A percentile compares a stretch with the other conserved stretches of the same genome.
Evolutionary conservation across 2,329 filamentous ascomycete species (phyloP).

Genomic region (Pseudogymnoascus sp.): DNA sequence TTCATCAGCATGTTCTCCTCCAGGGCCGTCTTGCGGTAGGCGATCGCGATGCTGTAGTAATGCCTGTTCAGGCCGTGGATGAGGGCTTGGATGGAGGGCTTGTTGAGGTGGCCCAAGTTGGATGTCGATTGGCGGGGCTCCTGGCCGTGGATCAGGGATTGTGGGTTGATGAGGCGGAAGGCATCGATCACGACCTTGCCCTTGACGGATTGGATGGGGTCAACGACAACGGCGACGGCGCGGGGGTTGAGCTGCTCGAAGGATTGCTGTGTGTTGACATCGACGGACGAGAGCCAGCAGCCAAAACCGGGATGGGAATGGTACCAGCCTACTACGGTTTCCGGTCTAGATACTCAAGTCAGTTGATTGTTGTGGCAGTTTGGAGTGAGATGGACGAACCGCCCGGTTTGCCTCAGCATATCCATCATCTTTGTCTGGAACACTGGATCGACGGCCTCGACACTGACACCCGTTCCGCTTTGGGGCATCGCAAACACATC

Average conservation of each 20-base stretch:
- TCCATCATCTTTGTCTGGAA: conserved; percentile 99
- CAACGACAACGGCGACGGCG: conserved; percentile 94
- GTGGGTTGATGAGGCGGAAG: conserved; percentile 96
- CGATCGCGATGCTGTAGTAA: conserved; percentile 98
- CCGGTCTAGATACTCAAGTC: conserved; percentile 51
- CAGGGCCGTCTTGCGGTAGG: conserved; percentile 93
- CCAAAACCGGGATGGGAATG: conserved; percentile 98
- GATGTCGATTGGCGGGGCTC: conserved; percentile 96
- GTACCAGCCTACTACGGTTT: conserved; percentile 98
- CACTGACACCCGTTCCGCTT: conserved; percentile 94
- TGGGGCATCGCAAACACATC: conserved; percentile 99
- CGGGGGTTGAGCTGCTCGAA: conserved; percentile 97
- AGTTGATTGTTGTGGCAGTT: conserved; percentile 10
- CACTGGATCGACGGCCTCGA: conserved; percentile 95
- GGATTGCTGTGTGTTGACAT: conserved; percentile 99
- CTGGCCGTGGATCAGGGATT: conserved; percentile 95
- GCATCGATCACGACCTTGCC: conserved; percentile 99
- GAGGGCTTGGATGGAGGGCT: conserved; percentile 97
- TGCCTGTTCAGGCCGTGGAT: conserved; percentile 97
- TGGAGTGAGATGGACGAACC: conserved; percentile 45
- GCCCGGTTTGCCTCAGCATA: conserved; percentile 94
- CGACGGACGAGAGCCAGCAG: conserved; percentile 97
- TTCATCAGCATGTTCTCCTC: conserved; percentile 99
- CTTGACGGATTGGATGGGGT: conserved; percentile 98
- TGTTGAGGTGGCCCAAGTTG: conserved; percentile 95